Percentiles rank a stretch among this genome's conserved stretches.
Evolutionary conservation across 805 yeast genomes (phyloP).

Genomic region (Candida peoriensis): DNA sequence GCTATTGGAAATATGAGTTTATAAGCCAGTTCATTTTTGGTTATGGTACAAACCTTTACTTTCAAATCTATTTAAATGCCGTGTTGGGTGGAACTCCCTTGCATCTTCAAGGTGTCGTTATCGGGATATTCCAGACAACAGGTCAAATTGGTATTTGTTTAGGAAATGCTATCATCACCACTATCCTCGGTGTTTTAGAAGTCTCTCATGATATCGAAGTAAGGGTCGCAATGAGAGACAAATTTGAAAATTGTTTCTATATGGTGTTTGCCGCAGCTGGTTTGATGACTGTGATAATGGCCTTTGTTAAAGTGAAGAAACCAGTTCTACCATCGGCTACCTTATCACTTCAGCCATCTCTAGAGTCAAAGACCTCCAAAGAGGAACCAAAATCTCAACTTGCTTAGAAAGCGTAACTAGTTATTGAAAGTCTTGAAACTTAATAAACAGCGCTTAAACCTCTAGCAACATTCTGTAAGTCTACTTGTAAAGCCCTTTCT

Average conservation of each 20-base stretch:
- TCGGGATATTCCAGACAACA: slow-evolving; percentile 32
- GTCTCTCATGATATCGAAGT: neutral
- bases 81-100: slow-evolving; percentile 30
- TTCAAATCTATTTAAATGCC: slow-evolving; percentile 29
- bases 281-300: neutral
- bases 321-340: too few relatives aligned
- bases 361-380: too few relatives aligned
- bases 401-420: too few relatives aligned
- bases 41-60: slow-evolving; percentile 27
- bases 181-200: slow-evolving; percentile 22
- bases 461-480: too few relatives aligned
- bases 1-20: slow-evolving; percentile 28
- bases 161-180: slow-evolving; percentile 24
- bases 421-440: too few relatives aligned
- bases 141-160: slow-evolving; percentile 31
- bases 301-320: neutral
- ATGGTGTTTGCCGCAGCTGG: neutral
- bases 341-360: too few relatives aligned
- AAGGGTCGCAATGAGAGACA: neutral
- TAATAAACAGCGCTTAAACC: too few relatives aligned
- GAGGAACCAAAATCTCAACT: too few relatives aligned
- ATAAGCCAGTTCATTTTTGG: slow-evolving; percentile 24
- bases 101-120: slow-evolving; percentile 35
- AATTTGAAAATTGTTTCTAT: neutral
- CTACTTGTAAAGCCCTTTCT: too few relatives aligned